These are phyloP conservation scores for Candida dubliniensis DNA, from an alignment of 1,139 yeast genomes.

Conservation along the genomic window DNA sequence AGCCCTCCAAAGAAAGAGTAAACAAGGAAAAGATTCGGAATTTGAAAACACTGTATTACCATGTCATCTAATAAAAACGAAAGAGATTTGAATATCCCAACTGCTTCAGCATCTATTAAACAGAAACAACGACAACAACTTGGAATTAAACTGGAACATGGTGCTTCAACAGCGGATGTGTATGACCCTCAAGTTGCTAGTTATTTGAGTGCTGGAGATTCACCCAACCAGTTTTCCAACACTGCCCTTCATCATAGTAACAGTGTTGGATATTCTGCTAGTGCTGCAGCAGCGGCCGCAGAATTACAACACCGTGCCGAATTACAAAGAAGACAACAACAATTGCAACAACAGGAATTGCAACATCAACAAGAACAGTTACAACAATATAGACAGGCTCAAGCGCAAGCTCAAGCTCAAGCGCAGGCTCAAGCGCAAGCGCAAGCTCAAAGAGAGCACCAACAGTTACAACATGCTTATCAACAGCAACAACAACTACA, in stretches of 20 bases:
- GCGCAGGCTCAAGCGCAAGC: conserved; percentile 15
- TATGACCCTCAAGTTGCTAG: conserved; percentile 13
- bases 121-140: neutral
- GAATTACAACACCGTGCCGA: conserved; percentile 25
- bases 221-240: conserved; percentile 12
- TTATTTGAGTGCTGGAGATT: conserved; percentile 5
- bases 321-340: conserved; percentile 31
- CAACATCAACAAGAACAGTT: conserved; percentile 23
- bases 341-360: conserved; percentile 25
- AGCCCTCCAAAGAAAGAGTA: neutral
- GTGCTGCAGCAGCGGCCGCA: conserved; percentile 18
- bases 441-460: conserved; percentile 17
- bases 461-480: conserved; percentile 11
- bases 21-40: too few relatives aligned
- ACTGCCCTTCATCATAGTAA: conserved; percentile 37
- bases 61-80: conserved; percentile 4
- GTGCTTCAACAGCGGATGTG: conserved; percentile 6
- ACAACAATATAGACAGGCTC: conserved; percentile 16
- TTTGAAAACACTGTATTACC: neutral
- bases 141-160: neutral
- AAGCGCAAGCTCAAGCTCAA: conserved; percentile 13
- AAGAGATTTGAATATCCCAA: conserved; percentile 1
- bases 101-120: neutral
- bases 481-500: conserved; percentile 4
- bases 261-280: conserved; percentile 28